These are phyloP conservation scores for Ensete ventricosum DNA, from an alignment of 176 grass and related monocot species.

Conservation along the genomic window DNA sequence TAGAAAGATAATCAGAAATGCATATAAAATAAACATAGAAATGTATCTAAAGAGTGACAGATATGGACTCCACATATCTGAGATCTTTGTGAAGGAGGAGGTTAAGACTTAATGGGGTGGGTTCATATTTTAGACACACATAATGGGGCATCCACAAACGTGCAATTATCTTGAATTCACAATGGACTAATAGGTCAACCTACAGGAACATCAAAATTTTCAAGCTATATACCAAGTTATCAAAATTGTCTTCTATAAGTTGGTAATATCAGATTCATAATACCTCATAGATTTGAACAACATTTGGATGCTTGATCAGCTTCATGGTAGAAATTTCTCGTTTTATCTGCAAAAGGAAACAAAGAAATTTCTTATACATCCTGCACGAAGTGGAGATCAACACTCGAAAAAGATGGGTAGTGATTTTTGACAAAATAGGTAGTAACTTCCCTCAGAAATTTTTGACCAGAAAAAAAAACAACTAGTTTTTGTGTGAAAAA, in stretches of 20 bases:
- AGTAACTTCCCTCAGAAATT: too few species aligned
- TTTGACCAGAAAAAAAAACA: too few species aligned
- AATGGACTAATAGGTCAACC: background rate
- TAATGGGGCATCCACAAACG: background rate
- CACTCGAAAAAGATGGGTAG: background rate
- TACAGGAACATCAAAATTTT: background rate
- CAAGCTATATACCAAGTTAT: background rate
- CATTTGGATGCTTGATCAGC: conserved; percentile 94
- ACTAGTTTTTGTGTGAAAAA: too few species aligned
- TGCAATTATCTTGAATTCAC: background rate
- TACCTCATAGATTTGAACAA: conserved; percentile 88
- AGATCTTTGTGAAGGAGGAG: too few species aligned
- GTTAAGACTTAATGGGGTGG: too few species aligned
- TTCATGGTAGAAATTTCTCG: conserved; percentile 96
- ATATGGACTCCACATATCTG: too few species aligned
- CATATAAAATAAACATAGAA: background rate
- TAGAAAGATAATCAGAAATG: background rate
- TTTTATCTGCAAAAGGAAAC: conserved; percentile 57
- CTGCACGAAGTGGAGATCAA: background rate
- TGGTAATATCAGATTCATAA: background rate
- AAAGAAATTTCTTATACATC: background rate
- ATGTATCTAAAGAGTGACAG: too few species aligned
- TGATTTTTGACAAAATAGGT: background rate
- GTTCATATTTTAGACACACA: background rate
- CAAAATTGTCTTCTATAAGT: background rate